A percentile compares a stretch with the other conserved stretches of the same genome.
Conservation (phyloP, 2,329 filamentous ascomycete species). For the Ustilaginoidea virens region DNA sequence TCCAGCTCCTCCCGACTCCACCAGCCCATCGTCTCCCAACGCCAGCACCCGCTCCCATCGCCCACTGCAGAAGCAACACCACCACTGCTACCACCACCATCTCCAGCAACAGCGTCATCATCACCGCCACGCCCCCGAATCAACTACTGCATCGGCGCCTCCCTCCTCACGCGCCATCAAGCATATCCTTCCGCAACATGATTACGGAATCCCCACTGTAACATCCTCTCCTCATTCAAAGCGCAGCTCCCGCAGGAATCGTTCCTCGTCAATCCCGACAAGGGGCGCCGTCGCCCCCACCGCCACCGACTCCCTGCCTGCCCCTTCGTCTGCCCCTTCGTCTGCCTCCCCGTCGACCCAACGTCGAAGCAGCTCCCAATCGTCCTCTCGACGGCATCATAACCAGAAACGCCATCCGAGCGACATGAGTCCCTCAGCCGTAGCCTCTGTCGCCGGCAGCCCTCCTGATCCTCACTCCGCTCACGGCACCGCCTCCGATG, state of each 20-base stretch:
- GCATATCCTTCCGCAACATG: conserved; percentile 39
- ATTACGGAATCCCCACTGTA: conserved; percentile 59
- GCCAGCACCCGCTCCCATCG: conserved; percentile 4
- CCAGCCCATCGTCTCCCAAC: conserved; percentile 5
- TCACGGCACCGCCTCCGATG: conserved; percentile 25
- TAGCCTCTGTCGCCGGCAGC: conserved; percentile 33
- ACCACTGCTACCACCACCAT: too few species aligned
- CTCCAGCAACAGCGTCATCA: conserved; percentile 18
- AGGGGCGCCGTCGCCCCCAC: conserved; percentile 30
- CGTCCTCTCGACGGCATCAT: conserved; percentile 16
- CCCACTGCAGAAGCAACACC: conserved; percentile 8
- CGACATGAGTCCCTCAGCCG: conserved; percentile 35
- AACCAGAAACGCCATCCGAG: conserved; percentile 14
- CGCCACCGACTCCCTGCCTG: conserved; percentile 20
- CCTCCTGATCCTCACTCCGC: conserved; percentile 34
- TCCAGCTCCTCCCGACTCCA: not conserved
- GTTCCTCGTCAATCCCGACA: conserved; percentile 18
- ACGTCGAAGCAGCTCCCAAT: too few species aligned
- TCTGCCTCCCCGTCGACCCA: conserved; percentile 25
- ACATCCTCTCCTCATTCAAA: conserved; percentile 37
- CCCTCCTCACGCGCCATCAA: conserved; percentile 19
- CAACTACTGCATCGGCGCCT: conserved; percentile 10
- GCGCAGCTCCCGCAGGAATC: conserved; percentile 52
- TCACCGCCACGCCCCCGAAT: conserved; percentile 24
- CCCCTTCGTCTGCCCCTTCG: conserved; percentile 7